phyloP scores from a whole-genome alignment of 2,329 filamentous ascomycete species.

The Zymoseptoria pseudotritici region DNA sequence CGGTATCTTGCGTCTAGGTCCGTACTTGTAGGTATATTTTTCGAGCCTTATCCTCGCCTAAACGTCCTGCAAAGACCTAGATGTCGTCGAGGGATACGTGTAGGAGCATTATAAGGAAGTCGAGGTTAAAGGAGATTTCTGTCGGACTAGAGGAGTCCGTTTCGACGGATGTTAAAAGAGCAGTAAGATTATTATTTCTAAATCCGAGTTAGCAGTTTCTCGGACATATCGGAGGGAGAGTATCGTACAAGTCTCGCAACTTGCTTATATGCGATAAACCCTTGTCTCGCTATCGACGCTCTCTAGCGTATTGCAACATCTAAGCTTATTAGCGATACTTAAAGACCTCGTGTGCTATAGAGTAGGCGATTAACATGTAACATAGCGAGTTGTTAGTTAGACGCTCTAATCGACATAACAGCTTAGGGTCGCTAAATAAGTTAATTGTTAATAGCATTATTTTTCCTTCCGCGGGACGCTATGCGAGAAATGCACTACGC shows the following conservation, averaged over 20 bases:
- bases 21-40: constrained; percentile 48
- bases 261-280: constrained; percentile 19
- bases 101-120: constrained; percentile 53
- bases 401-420: too few relatives aligned
- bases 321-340: constrained; percentile 50
- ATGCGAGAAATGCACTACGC: constrained; percentile 50
- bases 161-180: constrained; percentile 17
- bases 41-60: constrained; percentile 56
- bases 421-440: too few relatives aligned
- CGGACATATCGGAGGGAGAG: too few relatives aligned
- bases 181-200: constrained; percentile 11
- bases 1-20: constrained; percentile 47
- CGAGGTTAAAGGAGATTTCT: constrained; percentile 30
- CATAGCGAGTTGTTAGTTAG: too few relatives aligned
- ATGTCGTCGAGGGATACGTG: constrained; percentile 56
- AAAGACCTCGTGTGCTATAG: constrained; percentile 44
- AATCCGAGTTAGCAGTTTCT: too few relatives aligned
- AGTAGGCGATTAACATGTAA: too few relatives aligned
- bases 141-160: constrained; percentile 20
- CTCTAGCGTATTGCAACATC: constrained; percentile 16
- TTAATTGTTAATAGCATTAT: too few relatives aligned
- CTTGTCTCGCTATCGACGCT: constrained; percentile 13
- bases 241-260: constrained; percentile 12
- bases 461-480: neutral
- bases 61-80: constrained; percentile 57